phyloP scores from a whole-genome alignment of 2,329 filamentous ascomycete species.

The Nemania sp. region DNA sequence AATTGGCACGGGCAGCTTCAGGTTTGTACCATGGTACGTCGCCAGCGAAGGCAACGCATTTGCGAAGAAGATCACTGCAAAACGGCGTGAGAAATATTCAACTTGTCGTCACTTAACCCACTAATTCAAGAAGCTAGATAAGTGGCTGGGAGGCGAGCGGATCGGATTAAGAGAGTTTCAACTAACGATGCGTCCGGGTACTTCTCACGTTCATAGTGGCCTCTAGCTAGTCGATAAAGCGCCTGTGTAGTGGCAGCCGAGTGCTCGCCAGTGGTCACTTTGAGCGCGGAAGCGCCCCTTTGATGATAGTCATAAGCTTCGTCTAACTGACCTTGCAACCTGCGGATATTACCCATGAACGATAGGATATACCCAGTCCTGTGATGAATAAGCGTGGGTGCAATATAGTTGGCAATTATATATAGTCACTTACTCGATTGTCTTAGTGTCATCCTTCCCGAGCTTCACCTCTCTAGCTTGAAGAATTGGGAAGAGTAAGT shows the following conservation, averaged over 20 bases:
- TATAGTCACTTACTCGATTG: not conserved
- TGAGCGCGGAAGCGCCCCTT: not conserved
- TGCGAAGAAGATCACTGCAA: not conserved
- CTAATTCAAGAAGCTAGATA: not conserved
- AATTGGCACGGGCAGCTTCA: not conserved
- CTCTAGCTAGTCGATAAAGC: not conserved
- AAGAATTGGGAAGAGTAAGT: not conserved
- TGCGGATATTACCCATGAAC: not conserved
- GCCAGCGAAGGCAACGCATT: not conserved
- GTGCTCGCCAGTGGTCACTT: not conserved
- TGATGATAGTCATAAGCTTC: constrained; percentile 3
- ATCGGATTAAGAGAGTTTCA: not conserved
- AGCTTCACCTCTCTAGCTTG: not conserved
- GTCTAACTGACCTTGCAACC: not conserved
- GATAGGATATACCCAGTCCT: not conserved
- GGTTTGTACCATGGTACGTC: not conserved
- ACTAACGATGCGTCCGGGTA: not conserved
- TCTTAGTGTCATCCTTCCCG: not conserved
- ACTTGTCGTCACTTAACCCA: not conserved
- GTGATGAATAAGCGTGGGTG: not conserved
- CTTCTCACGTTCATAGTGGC: not conserved
- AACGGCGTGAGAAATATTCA: not conserved
- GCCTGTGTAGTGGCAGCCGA: not conserved
- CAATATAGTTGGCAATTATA: not conserved
- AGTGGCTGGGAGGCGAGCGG: not conserved